Percentiles rank a stretch among this genome's conserved stretches.
phyloP scores from a whole-genome alignment of 495 filamentous ascomycete genomes.

The Podospora fimiseda region DNA sequence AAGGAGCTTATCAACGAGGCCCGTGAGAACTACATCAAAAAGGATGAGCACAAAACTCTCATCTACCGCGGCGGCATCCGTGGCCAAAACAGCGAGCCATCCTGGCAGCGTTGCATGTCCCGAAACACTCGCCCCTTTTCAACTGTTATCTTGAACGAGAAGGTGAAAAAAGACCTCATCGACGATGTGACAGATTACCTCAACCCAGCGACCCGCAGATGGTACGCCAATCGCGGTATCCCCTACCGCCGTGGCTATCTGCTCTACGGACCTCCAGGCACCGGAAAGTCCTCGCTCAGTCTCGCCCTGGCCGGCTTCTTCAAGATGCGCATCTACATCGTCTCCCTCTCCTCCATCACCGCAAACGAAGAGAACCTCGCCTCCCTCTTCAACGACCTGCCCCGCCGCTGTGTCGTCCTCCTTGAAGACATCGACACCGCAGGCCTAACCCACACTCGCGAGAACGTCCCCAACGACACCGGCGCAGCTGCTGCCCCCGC shows the following conservation, averaged over 20 bases:
- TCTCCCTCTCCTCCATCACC: conserved; percentile 55
- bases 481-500: conserved; percentile 43
- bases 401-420: conserved; percentile 61
- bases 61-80: conserved; percentile 55
- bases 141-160: conserved; percentile 76
- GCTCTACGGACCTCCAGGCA: conserved; percentile 86
- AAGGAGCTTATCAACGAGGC: conserved; percentile 64
- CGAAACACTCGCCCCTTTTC: conserved; percentile 69
- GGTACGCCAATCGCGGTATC: conserved; percentile 72
- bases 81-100: conserved; percentile 25
- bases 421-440: conserved; percentile 71
- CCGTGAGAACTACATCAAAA: conserved; percentile 48
- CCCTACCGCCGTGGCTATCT: conserved; percentile 78
- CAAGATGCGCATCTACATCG: conserved; percentile 64
- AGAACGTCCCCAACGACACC: conserved; percentile 37
- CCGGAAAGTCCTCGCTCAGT: conserved; percentile 53
- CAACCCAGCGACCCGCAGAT: conserved; percentile 63
- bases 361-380: conserved; percentile 67
- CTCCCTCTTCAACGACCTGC: conserved; percentile 61
- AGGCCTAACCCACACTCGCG: conserved; percentile 57
- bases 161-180: conserved; percentile 67
- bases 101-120: conserved; percentile 50
- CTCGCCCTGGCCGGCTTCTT: conserved; percentile 67
- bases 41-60: conserved; percentile 56
- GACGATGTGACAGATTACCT: conserved; percentile 86